phyloP scores from a whole-genome alignment of 225 moss, liverwort and hornwort genomes.

The Physcomitrium patens region DNA sequence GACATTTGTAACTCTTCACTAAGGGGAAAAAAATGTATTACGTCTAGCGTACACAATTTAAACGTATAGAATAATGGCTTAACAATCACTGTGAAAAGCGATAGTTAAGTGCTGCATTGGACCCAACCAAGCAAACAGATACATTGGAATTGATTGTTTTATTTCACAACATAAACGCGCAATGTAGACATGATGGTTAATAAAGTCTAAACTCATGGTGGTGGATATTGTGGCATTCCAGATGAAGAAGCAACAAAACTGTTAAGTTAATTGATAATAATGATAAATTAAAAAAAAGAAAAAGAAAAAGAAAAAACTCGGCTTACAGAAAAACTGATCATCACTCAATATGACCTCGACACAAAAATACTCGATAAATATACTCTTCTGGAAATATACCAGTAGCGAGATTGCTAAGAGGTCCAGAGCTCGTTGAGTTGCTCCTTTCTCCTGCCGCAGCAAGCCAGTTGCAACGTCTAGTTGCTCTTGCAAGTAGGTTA shows the following conservation, averaged over 20 bases:
- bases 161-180: conserved; percentile 7
- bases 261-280: conserved; percentile 10
- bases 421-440: conserved; percentile 47
- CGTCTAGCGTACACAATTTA: conserved; percentile 17
- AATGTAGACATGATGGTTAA: neutral
- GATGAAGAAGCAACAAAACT: conserved; percentile 22
- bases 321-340: conserved; percentile 7
- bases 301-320: too few species aligned
- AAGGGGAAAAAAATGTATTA: conserved; percentile 17
- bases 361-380: conserved; percentile 4
- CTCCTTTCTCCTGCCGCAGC: conserved; percentile 48
- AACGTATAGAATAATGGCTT: neutral
- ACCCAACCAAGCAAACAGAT: neutral
- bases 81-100: neutral
- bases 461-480: conserved; percentile 41
- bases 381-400: conserved; percentile 33
- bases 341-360: neutral
- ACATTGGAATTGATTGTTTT: conserved; percentile 5
- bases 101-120: neutral
- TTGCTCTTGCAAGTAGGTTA: conserved; percentile 52
- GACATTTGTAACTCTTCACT: conserved; percentile 5
- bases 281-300: too few species aligned
- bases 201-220: conserved; percentile 15
- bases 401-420: conserved; percentile 55
- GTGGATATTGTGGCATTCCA: conserved; percentile 11